A percentile compares a stretch with the other conserved stretches of the same genome.
Conservation (phyloP, 2,329 filamentous ascomycete genomes). For the Xylariaceae sp. region DNA sequence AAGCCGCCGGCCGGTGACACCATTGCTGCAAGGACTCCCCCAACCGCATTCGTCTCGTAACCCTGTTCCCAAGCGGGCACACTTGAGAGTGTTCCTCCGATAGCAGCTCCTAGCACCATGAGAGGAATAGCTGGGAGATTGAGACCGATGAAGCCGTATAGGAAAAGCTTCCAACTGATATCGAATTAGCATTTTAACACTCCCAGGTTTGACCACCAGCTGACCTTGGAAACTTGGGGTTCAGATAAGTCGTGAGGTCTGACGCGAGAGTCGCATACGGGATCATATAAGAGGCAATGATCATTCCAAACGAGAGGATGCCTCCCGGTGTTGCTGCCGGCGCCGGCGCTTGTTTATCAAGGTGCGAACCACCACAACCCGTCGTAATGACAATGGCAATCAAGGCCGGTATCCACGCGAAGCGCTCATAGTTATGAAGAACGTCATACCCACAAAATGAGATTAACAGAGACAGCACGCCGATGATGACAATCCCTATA, state of each 20-base stretch:
- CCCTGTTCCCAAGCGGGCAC: conserved; percentile 59
- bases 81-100: conserved; percentile 64
- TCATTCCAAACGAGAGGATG: conserved; percentile 64
- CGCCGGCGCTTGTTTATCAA: conserved; percentile 55
- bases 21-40: conserved; percentile 67
- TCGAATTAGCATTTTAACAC: background rate
- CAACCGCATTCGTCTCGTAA: conserved; percentile 60
- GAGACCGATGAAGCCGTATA: conserved; percentile 61
- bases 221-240: conserved; percentile 23
- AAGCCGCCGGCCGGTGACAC: conserved; percentile 63
- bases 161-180: conserved; percentile 49
- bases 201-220: background rate
- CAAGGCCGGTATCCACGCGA: conserved; percentile 62
- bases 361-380: conserved; percentile 58
- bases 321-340: conserved; percentile 42
- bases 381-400: conserved; percentile 61
- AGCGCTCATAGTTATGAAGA: conserved; percentile 64
- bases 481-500: conserved; percentile 68
- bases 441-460: conserved; percentile 66
- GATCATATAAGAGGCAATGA: conserved; percentile 69
- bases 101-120: conserved; percentile 70
- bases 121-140: conserved; percentile 47
- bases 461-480: conserved; percentile 61
- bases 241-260: conserved; percentile 19
- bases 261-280: conserved; percentile 54